Evolutionary conservation across 495 filamentous ascomycete species (phyloP), one percentile per base, ranked within the genome.

Genomic region (Cercophora newfieldiana): DNA sequence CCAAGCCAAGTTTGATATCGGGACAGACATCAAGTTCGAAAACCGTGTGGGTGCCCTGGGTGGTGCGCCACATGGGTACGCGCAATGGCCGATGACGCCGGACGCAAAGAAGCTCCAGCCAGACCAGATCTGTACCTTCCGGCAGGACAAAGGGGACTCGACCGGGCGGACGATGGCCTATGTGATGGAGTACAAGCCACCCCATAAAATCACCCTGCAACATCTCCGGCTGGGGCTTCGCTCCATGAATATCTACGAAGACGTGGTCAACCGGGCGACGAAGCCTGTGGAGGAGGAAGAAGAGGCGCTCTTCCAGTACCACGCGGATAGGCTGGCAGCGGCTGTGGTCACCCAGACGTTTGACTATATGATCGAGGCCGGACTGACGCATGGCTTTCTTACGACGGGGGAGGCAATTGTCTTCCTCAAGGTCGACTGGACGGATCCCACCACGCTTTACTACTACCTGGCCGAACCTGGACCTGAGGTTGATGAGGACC

Each of bases 391-490:
- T 68, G 70, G 77, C n/a, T 77, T 72, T 49, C 72, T 84, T 31
- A 74, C 70, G 14, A 84, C 77, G 7, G 78, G 75, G 22, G 76
- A 81, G 68, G 75, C 77, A 16, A 77, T 81, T 71, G 73, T 83
- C 48, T 82, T 82, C 60, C 74, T 84, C 25, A 67, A 77, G 66
- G 73, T 84, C n/a, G 72, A 74, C 56, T 69, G 71, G 67, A 63
- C 73, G 57, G 56, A 70, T 22, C 69, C 68, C 3, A 26, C 22
- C 1, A 69, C 51, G 2, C 67, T 73, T 5, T 66, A 64, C 58
- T 75, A 65, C 58, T 69, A 75, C 29, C 50, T 75, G n/a, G n/a
- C n/a, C n/a, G n/a, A n/a, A n/a, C n/a, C n/a, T n/a, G n/a, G n/a
- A n/a, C n/a, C n/a, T n/a, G n/a, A n/a, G n/a, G 65, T 66, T 21